Percentiles rank a stretch among this genome's conserved stretches.
phyloP scores from a whole-genome alignment of 108 stramenopile genomes.

The Seminavis robusta region DNA sequence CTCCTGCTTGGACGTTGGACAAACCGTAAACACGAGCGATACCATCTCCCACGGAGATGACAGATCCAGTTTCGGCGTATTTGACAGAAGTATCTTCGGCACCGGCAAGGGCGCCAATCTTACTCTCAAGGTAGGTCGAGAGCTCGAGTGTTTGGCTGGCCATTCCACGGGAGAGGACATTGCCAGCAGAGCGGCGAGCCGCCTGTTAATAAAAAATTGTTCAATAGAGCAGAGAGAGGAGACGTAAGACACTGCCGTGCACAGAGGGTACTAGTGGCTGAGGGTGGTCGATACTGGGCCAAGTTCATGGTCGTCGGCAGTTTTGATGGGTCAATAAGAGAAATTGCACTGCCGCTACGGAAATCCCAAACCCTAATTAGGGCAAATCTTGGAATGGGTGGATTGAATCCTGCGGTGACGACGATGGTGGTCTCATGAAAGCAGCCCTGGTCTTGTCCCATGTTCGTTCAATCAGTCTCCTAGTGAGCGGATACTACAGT shows the following conservation, averaged over 20 bases:
- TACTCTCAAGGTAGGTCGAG: constrained; percentile 94
- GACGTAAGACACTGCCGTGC: not conserved
- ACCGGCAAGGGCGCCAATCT: constrained; percentile 87
- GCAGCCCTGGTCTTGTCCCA: no score
- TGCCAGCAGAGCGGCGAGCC: constrained; percentile 47
- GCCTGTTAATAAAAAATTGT: constrained; percentile 27
- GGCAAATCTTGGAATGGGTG: not conserved
- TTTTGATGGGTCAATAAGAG: not conserved
- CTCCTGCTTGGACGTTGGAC: constrained; percentile 99
- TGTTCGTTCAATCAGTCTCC: no score
- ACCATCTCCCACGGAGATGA: constrained; percentile 99
- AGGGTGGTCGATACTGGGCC: no score
- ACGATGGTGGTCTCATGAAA: no score
- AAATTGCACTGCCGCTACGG: not conserved
- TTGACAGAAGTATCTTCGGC: constrained; percentile 82
- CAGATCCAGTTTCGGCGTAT: constrained; percentile 97
- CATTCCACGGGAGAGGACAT: constrained; percentile 69
- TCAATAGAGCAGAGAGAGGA: not conserved
- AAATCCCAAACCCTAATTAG: not conserved
- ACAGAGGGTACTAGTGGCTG: not conserved
- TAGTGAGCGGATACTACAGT: no score
- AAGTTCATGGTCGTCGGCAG: not conserved
- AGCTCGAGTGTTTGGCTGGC: constrained; percentile 94
- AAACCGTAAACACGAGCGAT: constrained; percentile 99
- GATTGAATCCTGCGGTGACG: no score